A percentile compares a stretch with the other conserved stretches of the same genome.
phyloP scores from a whole-genome alignment of 2,329 filamentous ascomycete genomes.

The Botrytis galanthina region DNA sequence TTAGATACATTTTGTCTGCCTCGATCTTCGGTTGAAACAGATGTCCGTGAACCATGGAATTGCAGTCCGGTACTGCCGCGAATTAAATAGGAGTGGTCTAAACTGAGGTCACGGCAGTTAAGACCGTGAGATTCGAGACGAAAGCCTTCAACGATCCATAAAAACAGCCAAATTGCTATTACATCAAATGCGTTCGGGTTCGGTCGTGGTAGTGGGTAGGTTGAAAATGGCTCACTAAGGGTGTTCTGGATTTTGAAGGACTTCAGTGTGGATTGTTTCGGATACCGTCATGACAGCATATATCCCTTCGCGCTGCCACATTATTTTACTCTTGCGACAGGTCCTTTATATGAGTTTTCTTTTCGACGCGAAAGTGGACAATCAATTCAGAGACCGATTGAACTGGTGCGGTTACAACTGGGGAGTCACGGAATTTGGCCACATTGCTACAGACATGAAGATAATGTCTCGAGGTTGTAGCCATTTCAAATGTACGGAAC shows the following conservation, averaged over 20 bases:
- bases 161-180: background rate
- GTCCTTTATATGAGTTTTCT: background rate
- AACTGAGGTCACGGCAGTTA: too few species aligned
- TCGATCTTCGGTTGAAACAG: background rate
- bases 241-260: too few species aligned
- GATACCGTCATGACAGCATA: background rate
- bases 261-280: background rate
- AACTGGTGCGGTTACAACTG: background rate
- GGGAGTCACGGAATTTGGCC: background rate
- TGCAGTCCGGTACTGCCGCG: background rate
- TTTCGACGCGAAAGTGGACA: background rate
- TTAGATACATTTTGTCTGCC: fast-evolving
- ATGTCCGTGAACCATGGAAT: background rate
- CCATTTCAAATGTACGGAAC: background rate
- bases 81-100: background rate
- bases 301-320: too few species aligned
- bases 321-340: background rate
- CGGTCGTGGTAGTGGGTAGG: background rate
- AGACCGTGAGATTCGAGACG: background rate
- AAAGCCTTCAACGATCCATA: background rate
- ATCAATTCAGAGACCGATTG: background rate
- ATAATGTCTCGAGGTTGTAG: background rate
- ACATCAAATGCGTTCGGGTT: background rate
- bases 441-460: background rate
- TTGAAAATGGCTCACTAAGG: background rate